Percentiles rank a stretch among this genome's conserved stretches.
phyloP scores from a whole-genome alignment of 768 basidiomycete species.

The Phylloporus sp. region DNA sequence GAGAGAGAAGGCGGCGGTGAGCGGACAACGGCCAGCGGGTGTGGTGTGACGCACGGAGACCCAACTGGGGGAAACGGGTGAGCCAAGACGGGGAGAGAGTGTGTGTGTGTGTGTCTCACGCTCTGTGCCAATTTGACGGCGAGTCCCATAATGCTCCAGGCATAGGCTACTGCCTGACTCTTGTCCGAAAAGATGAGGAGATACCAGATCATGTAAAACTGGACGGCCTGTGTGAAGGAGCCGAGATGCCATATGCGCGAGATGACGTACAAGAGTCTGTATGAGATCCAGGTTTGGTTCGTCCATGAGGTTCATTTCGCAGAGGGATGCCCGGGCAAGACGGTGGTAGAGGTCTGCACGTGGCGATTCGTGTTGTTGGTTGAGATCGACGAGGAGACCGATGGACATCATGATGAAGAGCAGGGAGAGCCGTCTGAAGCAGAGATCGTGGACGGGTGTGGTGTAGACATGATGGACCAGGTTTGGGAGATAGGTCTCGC shows the following conservation, averaged over 20 bases:
- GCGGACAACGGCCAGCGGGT: conserved; percentile 11
- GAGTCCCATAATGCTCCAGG: conserved; percentile 76
- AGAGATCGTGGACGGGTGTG: conserved; percentile 54
- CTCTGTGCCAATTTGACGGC: conserved; percentile 70
- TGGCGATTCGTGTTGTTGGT: conserved; percentile 48
- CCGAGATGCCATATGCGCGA: conserved; percentile 28
- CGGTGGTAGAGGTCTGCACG: conserved; percentile 65
- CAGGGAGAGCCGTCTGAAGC: conserved; percentile 63
- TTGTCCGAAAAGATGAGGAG: conserved; percentile 72
- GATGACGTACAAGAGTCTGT: conserved; percentile 52
- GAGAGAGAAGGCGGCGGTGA: conserved; percentile 24
- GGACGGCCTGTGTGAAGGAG: conserved; percentile 31
- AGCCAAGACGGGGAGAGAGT: not conserved
- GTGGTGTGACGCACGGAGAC: conserved; percentile 53
- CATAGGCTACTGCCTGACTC: conserved; percentile 66
- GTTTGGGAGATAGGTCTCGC: conserved; percentile 67
- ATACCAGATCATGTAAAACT: conserved; percentile 76
- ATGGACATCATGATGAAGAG: conserved; percentile 71
- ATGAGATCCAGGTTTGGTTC: conserved; percentile 72
- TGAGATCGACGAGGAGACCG: conserved; percentile 65
- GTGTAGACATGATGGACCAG: conserved; percentile 66
- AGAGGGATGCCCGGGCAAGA: conserved; percentile 61
- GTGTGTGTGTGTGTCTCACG: no score
- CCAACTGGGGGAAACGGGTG: conserved; percentile 42
- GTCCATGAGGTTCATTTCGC: conserved; percentile 72